Percentiles rank a stretch among this genome's conserved stretches.
Conservation (phyloP, 2,329 filamentous ascomycete genomes). For the Pseudonectria foliicola region DNA sequence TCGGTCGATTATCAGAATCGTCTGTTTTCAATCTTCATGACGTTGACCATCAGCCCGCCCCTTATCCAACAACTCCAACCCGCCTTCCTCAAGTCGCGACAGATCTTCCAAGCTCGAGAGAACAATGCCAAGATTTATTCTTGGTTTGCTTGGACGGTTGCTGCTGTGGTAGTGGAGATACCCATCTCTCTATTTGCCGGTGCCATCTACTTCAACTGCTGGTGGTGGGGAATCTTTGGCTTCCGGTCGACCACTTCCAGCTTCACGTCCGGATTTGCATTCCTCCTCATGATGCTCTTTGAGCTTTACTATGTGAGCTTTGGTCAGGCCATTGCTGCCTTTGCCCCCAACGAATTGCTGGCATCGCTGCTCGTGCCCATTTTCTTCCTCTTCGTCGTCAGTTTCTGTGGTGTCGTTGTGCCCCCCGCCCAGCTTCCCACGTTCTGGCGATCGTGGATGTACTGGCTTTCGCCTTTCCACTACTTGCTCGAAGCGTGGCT, state of each 20-base stretch:
- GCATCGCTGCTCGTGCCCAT: slow-evolving; percentile 60
- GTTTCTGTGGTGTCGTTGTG: slow-evolving; percentile 65
- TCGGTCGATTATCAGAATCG: slow-evolving; percentile 61
- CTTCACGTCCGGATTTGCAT: slow-evolving; percentile 54
- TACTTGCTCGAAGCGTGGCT: slow-evolving; percentile 60
- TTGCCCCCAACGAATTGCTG: slow-evolving; percentile 59
- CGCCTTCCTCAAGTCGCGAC: slow-evolving; percentile 57
- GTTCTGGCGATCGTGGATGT: slow-evolving; percentile 62
- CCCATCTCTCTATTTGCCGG: slow-evolving; percentile 62
- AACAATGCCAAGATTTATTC: slow-evolving; percentile 74
- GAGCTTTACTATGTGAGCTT: slow-evolving; percentile 60
- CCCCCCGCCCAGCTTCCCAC: slow-evolving; percentile 49
- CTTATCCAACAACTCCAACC: slow-evolving; percentile 74
- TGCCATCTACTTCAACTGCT: slow-evolving; percentile 41
- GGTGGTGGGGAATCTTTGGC: slow-evolving; percentile 50
- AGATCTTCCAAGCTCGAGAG: slow-evolving; percentile 65
- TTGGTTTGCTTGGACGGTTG: slow-evolving; percentile 64
- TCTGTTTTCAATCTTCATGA: slow-evolving; percentile 72
- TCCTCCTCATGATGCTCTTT: slow-evolving; percentile 58
- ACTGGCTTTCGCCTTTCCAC: slow-evolving; percentile 60
- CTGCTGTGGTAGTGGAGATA: slow-evolving; percentile 59
- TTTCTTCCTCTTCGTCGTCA: slow-evolving; percentile 63
- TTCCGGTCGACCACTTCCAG: slow-evolving; percentile 38
- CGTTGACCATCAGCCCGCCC: slow-evolving; percentile 65
- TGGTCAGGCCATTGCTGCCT: slow-evolving; percentile 60